Evolutionary conservation across 768 basidiomycete species (phyloP).

Genomic region (Agaricus blazei): DNA sequence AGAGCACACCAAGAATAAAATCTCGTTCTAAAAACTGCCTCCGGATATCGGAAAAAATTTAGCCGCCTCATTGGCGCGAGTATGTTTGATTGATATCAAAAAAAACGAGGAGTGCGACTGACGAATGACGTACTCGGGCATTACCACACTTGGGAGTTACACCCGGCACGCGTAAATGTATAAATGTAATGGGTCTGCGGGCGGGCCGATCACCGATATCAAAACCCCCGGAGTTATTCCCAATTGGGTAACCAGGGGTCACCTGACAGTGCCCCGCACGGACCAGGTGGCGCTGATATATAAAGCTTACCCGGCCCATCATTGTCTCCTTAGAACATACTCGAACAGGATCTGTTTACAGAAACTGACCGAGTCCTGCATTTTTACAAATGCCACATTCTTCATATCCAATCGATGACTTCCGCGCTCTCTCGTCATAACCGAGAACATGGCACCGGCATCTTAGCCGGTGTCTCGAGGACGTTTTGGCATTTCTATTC

Average conservation of each 20-base stretch:
- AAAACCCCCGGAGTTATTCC: no score
- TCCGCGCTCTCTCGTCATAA: constrained; percentile 55
- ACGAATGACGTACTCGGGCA: no score
- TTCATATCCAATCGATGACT: constrained; percentile 72
- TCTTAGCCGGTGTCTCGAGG: constrained; percentile 43
- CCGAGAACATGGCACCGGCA: constrained; percentile 53
- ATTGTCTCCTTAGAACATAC: constrained; percentile 59
- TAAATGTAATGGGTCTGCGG: no score
- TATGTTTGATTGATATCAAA: no score
- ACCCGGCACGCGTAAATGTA: no score
- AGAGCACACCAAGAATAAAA: not conserved
- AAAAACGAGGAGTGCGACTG: no score
- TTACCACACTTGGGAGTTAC: no score
- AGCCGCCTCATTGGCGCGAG: no score
- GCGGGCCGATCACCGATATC: no score
- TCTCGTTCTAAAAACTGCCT: no score
- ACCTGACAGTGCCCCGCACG: constrained; percentile 18
- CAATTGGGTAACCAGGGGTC: not conserved
- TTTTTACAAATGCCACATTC: constrained; percentile 71
- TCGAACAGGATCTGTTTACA: constrained; percentile 81
- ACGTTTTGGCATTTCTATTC: constrained; percentile 46
- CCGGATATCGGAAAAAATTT: no score
- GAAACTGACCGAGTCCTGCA: constrained; percentile 79
- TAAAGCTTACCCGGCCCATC: constrained; percentile 13
- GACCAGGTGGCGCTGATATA: constrained; percentile 24